Evolutionary conservation across 352 stramenopile genomes (phyloP).

Genomic region (Plasmopara halstedii): DNA sequence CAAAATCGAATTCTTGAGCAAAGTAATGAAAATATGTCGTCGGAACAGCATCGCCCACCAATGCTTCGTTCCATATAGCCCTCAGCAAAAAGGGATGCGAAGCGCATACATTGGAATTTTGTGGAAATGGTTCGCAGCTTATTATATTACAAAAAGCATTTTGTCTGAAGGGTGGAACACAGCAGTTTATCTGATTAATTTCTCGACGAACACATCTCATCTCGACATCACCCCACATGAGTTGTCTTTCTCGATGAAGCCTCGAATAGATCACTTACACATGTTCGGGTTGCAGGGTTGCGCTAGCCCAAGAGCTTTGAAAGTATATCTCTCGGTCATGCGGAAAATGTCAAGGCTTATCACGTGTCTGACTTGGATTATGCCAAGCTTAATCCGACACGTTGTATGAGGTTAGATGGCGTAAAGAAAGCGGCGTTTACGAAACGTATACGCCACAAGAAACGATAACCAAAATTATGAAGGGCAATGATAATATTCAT

Average conservation of each 20-base stretch:
- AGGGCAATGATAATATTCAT: not conserved
- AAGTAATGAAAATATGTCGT: not conserved
- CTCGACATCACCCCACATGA: not conserved
- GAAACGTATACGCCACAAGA: not conserved
- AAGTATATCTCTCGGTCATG: conserved; percentile 4
- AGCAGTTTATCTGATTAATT: not conserved
- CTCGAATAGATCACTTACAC: too few species aligned
- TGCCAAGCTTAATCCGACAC: conserved; percentile 1
- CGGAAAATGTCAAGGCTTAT: conserved; percentile 2
- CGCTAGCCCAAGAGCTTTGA: conserved; percentile 1
- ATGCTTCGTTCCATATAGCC: not conserved
- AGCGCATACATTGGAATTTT: not conserved
- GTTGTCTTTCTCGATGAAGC: not conserved
- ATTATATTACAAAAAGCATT: not conserved
- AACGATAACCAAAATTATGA: not conserved
- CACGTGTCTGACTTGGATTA: conserved; percentile 1
- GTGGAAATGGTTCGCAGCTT: not conserved
- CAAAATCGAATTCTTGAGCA: not conserved
- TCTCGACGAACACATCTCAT: not conserved
- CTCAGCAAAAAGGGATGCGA: not conserved
- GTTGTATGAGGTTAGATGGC: not conserved
- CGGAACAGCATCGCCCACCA: not conserved
- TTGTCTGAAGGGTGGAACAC: not conserved
- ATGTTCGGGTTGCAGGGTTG: not conserved
- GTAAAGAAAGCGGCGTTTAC: not conserved